Conservation (phyloP, 1,284 basidiomycete species). For the Fistulina hepatica region DNA sequence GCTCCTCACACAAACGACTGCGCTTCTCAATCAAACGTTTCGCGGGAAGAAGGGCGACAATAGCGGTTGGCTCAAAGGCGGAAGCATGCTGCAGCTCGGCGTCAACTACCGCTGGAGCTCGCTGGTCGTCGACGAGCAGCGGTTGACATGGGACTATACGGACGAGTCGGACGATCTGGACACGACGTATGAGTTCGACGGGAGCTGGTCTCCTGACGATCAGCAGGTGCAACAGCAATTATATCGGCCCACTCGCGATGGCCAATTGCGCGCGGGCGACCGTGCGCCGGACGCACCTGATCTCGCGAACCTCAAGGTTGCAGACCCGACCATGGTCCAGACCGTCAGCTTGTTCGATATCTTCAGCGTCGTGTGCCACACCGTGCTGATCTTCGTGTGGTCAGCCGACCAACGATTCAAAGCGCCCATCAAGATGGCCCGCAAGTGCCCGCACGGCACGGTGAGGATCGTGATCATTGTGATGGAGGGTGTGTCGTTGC, state of each 20-base stretch:
- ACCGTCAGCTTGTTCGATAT: constrained; percentile 10
- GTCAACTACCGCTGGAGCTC: constrained; percentile 18
- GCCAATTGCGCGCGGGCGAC: constrained; percentile 6
- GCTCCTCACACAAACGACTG: constrained; percentile 20
- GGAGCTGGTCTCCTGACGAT: background rate
- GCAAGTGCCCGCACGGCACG: constrained; percentile 2
- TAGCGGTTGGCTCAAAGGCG: constrained; percentile 7
- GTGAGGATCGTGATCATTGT: constrained; percentile 14
- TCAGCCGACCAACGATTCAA: background rate
- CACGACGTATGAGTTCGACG: constrained; percentile 1
- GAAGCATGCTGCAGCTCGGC: constrained; percentile 14
- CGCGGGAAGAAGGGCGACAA: background rate
- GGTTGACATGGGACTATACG: background rate
- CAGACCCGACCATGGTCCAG: background rate
- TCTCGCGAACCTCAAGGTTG: constrained; percentile 1
- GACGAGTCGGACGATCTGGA: constrained; percentile 1
- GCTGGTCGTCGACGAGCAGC: constrained; percentile 12
- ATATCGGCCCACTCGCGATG: too few relatives aligned
- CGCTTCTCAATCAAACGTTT: constrained; percentile 9
- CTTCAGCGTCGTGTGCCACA: constrained; percentile 9
- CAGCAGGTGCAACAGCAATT: constrained; percentile 1
- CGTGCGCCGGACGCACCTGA: constrained; percentile 12
- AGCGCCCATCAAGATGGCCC: constrained; percentile 2
- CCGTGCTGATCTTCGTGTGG: constrained; percentile 12
- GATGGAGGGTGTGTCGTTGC: constrained; percentile 15